Evolutionary conservation across 1,284 basidiomycete genomes (phyloP).

Genomic region (Stygiomarasmius scandens): DNA sequence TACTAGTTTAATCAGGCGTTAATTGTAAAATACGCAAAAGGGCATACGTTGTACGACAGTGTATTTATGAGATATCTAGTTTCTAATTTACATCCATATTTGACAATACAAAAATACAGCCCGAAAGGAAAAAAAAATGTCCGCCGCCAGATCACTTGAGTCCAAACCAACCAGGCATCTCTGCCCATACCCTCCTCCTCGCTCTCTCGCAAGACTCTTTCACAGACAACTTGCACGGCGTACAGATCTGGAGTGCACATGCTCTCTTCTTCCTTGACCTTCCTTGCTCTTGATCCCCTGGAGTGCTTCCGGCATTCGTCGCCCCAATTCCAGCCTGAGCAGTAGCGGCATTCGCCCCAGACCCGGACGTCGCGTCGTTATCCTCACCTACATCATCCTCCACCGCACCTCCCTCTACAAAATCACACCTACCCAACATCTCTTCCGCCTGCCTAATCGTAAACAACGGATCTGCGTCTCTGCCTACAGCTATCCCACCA

Average conservation of each 20-base stretch:
- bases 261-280: not conserved
- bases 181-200: constrained; percentile 64
- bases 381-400: constrained; percentile 67
- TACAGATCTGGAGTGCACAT: constrained; percentile 63
- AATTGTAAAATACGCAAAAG: no score
- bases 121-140: no score
- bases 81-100: no score
- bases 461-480: constrained; percentile 73
- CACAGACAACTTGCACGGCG: constrained; percentile 64
- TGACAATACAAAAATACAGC: no score
- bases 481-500: constrained; percentile 67
- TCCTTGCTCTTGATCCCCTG: not conserved
- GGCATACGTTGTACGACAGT: no score
- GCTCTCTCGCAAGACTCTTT: constrained; percentile 50
- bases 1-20: no score
- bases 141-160: constrained; percentile 37
- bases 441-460: constrained; percentile 67
- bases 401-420: constrained; percentile 66
- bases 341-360: not conserved
- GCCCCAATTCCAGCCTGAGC: not conserved
- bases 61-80: no score
- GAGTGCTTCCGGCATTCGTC: constrained; percentile 26
- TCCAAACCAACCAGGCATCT: constrained; percentile 69
- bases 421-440: constrained; percentile 71
- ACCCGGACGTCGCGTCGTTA: constrained; percentile 48